Percentiles rank a stretch among this genome's conserved stretches.
Conservation (phyloP, 768 basidiomycete species). For the Psilocybe cubensis region DNA sequence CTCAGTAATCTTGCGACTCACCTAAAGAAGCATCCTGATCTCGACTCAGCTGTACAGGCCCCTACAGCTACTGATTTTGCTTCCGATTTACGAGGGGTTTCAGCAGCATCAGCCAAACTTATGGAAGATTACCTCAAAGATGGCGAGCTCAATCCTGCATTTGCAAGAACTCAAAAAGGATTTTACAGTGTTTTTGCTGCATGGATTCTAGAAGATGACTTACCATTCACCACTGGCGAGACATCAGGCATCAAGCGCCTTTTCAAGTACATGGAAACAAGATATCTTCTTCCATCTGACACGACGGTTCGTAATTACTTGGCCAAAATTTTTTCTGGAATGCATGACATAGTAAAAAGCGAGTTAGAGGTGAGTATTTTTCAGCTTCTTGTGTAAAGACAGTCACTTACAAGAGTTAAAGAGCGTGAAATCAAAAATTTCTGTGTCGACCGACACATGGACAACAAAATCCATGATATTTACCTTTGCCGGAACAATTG, state of each 20-base stretch:
- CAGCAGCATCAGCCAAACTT: conserved; percentile 22
- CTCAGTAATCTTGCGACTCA: conserved; percentile 32
- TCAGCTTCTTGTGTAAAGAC: not conserved
- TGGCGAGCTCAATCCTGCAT: conserved; percentile 35
- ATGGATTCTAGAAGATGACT: conserved; percentile 34
- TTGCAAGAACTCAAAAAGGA: conserved; percentile 25
- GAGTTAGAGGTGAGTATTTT: conserved; percentile 22
- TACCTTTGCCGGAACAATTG: conserved; percentile 35
- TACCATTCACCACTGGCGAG: conserved; percentile 33
- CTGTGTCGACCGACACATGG: conserved; percentile 32
- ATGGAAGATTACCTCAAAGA: conserved; percentile 33
- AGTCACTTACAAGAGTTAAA: conserved; percentile 11
- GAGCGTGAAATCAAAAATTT: conserved; percentile 20
- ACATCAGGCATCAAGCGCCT: conserved; percentile 17
- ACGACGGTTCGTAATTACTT: conserved; percentile 27
- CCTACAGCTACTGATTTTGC: not conserved
- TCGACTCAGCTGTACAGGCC: not conserved
- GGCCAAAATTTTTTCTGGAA: conserved; percentile 22
- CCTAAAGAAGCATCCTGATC: conserved; percentile 7
- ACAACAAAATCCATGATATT: conserved; percentile 34
- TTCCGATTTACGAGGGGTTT: conserved; percentile 1
- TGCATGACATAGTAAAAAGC: conserved; percentile 24
- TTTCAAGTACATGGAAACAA: conserved; percentile 28
- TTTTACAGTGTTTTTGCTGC: conserved; percentile 33
- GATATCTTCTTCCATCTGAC: conserved; percentile 21